phyloP scores from a whole-genome alignment of 2,329 filamentous ascomycete genomes.

The Alternaria sp. region DNA sequence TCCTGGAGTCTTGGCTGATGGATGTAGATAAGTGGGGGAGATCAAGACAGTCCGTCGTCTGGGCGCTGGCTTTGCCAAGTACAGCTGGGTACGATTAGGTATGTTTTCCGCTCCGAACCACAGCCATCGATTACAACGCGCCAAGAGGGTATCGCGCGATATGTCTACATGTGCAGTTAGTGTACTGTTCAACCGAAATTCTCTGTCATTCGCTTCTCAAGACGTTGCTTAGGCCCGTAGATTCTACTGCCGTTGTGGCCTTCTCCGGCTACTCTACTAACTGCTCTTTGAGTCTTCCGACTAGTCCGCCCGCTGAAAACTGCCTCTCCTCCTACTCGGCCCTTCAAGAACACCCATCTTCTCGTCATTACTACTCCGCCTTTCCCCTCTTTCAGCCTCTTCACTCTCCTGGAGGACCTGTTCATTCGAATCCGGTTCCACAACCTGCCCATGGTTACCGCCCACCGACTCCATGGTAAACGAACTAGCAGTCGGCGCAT shows the following conservation, averaged over 20 bases:
- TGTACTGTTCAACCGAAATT: background rate
- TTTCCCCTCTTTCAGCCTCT: slow-evolving; percentile 27
- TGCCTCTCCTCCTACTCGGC: background rate
- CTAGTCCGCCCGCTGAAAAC: background rate
- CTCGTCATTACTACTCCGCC: slow-evolving; percentile 5
- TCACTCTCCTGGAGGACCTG: slow-evolving; percentile 31
- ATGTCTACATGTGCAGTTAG: background rate
- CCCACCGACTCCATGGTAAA: slow-evolving; percentile 62
- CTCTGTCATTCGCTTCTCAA: background rate
- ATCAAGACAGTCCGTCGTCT: background rate
- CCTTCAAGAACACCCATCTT: slow-evolving; percentile 7
- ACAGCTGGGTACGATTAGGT: background rate
- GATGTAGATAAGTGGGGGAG: background rate
- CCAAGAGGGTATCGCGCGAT: background rate
- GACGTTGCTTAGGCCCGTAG: background rate
- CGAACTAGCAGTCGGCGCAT: slow-evolving; percentile 61
- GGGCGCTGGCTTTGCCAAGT: background rate
- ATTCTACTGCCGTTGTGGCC: background rate
- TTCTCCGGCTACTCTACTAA: background rate
- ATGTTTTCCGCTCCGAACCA: background rate
- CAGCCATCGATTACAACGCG: background rate
- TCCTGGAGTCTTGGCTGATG: background rate
- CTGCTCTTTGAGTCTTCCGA: background rate
- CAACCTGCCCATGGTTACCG: slow-evolving; percentile 50
- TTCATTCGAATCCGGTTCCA: slow-evolving; percentile 2